These are phyloP conservation scores for Rosa hybrid DNA, from an alignment of 331 rosid genomes.

Conservation along the genomic window DNA sequence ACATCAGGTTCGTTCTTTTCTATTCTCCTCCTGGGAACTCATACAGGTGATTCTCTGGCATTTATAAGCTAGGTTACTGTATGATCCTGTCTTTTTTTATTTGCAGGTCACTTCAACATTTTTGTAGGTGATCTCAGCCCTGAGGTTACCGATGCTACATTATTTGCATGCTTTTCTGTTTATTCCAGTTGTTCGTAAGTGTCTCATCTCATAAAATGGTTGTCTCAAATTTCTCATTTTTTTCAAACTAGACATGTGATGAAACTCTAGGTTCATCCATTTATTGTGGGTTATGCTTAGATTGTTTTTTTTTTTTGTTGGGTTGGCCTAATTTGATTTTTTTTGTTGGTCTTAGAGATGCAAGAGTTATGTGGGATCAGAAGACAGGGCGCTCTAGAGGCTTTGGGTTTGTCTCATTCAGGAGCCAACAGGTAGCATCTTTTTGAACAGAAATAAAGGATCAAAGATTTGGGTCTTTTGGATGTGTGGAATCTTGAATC, in stretches of 20 bases:
- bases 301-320: not conserved
- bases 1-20: constrained; percentile 68
- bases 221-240: not conserved
- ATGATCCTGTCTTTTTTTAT: constrained; percentile 19
- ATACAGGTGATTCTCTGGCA: not conserved
- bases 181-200: constrained; percentile 97
- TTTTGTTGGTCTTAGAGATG: constrained; percentile 64
- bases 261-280: not conserved
- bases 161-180: constrained; percentile 95
- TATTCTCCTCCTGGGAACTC: not conserved
- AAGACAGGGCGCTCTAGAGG: constrained; percentile 99
- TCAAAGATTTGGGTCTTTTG: not conserved
- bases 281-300: not conserved
- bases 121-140: constrained; percentile 99
- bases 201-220: constrained; percentile 28
- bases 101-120: constrained; percentile 89
- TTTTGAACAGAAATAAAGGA: not conserved
- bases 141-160: constrained; percentile 96
- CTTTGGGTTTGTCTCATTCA: constrained; percentile 95
- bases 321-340: constrained; percentile 5
- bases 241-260: not conserved
- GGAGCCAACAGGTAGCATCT: constrained; percentile 75
- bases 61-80: constrained; percentile 19
- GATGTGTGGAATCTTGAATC: constrained; percentile 6
- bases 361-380: constrained; percentile 99